Percentiles rank a stretch among this genome's conserved stretches.
phyloP scores from a whole-genome alignment of 208 protist species.

The Phytomonas francai region DNA sequence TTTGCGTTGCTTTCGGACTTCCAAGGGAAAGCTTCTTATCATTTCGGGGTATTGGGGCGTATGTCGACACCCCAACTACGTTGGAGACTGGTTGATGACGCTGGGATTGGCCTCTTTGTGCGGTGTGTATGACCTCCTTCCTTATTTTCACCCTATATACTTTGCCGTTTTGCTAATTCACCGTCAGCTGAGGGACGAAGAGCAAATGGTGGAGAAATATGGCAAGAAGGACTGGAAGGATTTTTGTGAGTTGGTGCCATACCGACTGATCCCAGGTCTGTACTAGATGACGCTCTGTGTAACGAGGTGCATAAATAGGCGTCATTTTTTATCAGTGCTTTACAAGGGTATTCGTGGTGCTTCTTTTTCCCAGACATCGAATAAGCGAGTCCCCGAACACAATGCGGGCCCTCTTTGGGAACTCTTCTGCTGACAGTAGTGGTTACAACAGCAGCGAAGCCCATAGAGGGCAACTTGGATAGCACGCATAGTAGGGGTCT shows the following conservation, averaged over 20 bases:
- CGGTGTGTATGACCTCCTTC: constrained; percentile 54
- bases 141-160: constrained; percentile 94
- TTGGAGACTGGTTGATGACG: constrained; percentile 91
- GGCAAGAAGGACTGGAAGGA: constrained; percentile 83
- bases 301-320: neutral
- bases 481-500: too few relatives aligned
- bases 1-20: constrained; percentile 80
- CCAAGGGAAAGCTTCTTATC: constrained; percentile 78
- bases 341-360: too few relatives aligned
- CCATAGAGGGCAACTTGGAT: too few relatives aligned
- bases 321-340: constrained; percentile 3
- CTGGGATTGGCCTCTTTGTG: constrained; percentile 57
- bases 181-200: constrained; percentile 90
- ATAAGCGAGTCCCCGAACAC: neutral
- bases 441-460: too few relatives aligned
- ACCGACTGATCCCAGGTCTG: constrained; percentile 86
- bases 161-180: constrained; percentile 91
- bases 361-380: neutral
- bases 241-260: constrained; percentile 88
- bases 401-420: too few relatives aligned
- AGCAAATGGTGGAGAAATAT: constrained; percentile 89
- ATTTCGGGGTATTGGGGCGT: constrained; percentile 95
- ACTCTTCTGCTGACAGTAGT: too few relatives aligned
- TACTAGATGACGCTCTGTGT: constrained; percentile 37
- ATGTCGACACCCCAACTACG: constrained; percentile 96